Conservation (phyloP, 169 alveolate species). For the Eimeria acervulina region DNA sequence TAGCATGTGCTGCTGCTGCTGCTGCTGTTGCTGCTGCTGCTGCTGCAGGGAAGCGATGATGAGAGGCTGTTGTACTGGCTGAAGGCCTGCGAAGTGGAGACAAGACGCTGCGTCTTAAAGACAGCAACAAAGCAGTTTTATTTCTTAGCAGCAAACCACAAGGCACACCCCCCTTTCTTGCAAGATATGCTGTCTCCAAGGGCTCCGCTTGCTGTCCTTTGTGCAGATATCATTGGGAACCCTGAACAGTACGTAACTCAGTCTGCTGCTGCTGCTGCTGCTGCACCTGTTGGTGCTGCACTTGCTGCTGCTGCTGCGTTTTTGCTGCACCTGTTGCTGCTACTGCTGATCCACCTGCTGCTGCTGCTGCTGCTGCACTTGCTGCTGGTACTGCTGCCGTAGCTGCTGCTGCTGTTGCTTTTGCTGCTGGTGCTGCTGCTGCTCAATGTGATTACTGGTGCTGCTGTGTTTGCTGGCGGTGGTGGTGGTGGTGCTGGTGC, state of each 20-base stretch:
- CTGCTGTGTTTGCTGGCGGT: neutral
- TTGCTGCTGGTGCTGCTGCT: neutral
- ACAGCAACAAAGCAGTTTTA: conserved; percentile 64
- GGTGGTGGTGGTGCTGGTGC: neutral
- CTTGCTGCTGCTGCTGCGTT: neutral
- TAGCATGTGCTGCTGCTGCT: neutral
- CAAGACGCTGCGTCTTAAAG: conserved; percentile 74
- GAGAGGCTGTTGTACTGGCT: conserved; percentile 72
- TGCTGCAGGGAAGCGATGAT: conserved; percentile 67
- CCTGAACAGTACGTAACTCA: conserved; percentile 49
- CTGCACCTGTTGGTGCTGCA: neutral
- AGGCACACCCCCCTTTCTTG: conserved; percentile 45
- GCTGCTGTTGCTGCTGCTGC: neutral
- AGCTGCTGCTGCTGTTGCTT: neutral
- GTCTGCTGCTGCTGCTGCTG: conserved; percentile 14
- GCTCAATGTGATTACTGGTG: neutral
- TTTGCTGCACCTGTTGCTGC: neutral
- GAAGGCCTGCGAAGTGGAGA: conserved; percentile 73
- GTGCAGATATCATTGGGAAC: conserved; percentile 47
- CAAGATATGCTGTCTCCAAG: conserved; percentile 45
- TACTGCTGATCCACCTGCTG: neutral
- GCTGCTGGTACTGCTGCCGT: neutral
- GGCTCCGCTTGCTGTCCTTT: conserved; percentile 60
- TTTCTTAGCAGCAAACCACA: conserved; percentile 66
- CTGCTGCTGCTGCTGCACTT: neutral